Conservation (phyloP, 2,329 filamentous ascomycete genomes). For the Penicillium janthinellum region DNA sequence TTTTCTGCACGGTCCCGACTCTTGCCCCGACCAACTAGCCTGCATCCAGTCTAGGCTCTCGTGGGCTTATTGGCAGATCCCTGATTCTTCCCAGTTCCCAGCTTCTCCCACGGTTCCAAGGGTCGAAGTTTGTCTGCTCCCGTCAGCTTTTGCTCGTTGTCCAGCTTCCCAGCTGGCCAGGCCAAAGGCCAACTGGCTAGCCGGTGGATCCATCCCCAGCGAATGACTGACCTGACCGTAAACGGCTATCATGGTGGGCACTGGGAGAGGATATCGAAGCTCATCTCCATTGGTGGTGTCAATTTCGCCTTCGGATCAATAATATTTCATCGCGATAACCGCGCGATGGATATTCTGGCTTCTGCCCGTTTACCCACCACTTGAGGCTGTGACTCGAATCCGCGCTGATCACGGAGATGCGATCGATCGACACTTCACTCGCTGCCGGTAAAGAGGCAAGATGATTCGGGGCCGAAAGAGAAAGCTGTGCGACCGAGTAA, state of each 20-base stretch:
- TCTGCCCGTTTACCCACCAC: slow-evolving; percentile 9
- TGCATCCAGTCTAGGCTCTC: too few species aligned
- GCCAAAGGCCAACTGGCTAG: neutral
- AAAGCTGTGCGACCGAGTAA: neutral
- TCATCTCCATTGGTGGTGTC: neutral
- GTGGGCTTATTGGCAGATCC: neutral
- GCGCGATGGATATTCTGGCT: slow-evolving; percentile 10
- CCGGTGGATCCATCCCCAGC: neutral
- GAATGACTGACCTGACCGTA: neutral
- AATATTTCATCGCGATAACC: neutral
- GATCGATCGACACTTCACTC: slow-evolving; percentile 12
- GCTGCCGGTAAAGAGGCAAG: neutral
- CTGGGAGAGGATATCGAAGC: neutral
- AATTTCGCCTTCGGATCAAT: neutral
- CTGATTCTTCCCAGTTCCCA: neutral
- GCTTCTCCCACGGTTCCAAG: neutral
- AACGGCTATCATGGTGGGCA: neutral
- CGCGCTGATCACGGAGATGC: slow-evolving; percentile 14
- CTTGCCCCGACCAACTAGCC: neutral
- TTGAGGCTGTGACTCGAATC: neutral
- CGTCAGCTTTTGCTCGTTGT: neutral
- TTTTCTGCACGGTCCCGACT: neutral
- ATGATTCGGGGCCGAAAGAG: neutral
- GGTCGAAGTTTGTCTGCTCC: neutral
- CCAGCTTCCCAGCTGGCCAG: neutral